These are phyloP conservation scores for Cercis canadensis DNA, from an alignment of 306 rosid genomes.

Conservation along the genomic window DNA sequence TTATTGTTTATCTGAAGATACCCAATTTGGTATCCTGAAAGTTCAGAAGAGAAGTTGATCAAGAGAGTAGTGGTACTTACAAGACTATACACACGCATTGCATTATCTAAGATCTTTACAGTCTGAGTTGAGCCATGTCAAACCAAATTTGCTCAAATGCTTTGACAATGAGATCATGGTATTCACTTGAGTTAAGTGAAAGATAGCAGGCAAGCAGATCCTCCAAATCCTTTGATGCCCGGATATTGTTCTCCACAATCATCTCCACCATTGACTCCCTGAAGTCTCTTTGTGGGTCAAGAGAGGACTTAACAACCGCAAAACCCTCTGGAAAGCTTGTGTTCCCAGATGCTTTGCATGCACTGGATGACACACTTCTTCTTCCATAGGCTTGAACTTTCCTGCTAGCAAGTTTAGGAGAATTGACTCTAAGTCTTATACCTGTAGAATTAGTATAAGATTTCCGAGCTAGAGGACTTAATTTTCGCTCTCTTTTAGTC, in stretches of 20 bases:
- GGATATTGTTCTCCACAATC: conserved; percentile 83
- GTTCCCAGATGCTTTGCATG: conserved; percentile 42
- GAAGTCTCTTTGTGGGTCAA: conserved; percentile 85
- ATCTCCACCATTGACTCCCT: conserved; percentile 92
- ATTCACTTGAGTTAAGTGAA: conserved; percentile 71
- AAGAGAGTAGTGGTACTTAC: conserved; percentile 39
- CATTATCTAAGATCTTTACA: conserved; percentile 41
- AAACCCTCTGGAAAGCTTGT: conserved; percentile 66
- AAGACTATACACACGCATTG: conserved; percentile 47
- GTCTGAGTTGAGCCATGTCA: conserved; percentile 56
- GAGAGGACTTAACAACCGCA: conserved; percentile 80
- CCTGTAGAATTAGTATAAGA: conserved; percentile 56
- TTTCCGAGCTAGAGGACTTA: conserved; percentile 39
- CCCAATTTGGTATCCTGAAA: conserved; percentile 23
- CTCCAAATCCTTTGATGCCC: conserved; percentile 79
- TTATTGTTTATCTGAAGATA: conserved; percentile 12
- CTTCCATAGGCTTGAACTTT: conserved; percentile 60
- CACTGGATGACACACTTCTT: conserved; percentile 58
- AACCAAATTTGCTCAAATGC: conserved; percentile 88
- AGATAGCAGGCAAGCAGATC: conserved; percentile 93
- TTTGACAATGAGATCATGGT: conserved; percentile 76
- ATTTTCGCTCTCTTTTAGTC: conserved; percentile 43
- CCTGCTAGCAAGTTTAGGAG: conserved; percentile 72
- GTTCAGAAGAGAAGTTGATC: conserved; percentile 24
- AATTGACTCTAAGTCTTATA: conserved; percentile 65